These are phyloP conservation scores for Ascochyta lentis DNA, from an alignment of 2,329 filamentous ascomycete genomes.

Conservation along the genomic window DNA sequence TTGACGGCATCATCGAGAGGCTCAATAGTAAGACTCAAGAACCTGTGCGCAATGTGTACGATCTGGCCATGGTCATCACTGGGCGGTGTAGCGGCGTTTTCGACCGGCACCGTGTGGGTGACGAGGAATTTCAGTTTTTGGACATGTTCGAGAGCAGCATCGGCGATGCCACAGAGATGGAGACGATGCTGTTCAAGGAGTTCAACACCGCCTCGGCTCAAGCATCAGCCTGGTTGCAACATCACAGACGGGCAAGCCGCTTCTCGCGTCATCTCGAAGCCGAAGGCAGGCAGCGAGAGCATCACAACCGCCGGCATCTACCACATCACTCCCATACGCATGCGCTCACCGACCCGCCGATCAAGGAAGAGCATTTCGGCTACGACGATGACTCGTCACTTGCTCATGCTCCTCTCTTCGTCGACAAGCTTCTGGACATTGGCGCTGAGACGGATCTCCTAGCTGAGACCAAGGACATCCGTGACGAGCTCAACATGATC, in stretches of 20 bases:
- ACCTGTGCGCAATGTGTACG: slow-evolving; percentile 66
- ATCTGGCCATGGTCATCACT: slow-evolving; percentile 68
- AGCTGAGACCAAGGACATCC: slow-evolving; percentile 70
- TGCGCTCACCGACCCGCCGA: slow-evolving; percentile 30
- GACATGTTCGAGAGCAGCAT: slow-evolving; percentile 73
- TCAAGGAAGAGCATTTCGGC: slow-evolving; percentile 40
- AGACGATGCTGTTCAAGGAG: slow-evolving; percentile 65
- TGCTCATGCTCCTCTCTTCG: slow-evolving; percentile 52
- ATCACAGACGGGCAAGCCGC: slow-evolving; percentile 54
- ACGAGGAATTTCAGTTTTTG: slow-evolving; percentile 68
- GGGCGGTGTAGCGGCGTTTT: slow-evolving; percentile 67
- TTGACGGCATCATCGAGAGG: slow-evolving; percentile 69
- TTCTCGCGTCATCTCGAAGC: slow-evolving; percentile 47
- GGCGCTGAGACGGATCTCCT: slow-evolving; percentile 66
- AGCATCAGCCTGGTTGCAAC: slow-evolving; percentile 62
- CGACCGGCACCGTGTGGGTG: slow-evolving; percentile 63
- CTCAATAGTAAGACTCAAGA: slow-evolving; percentile 69
- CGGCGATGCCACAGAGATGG: slow-evolving; percentile 56
- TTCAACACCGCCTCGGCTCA: slow-evolving; percentile 66
- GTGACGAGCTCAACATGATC: slow-evolving; percentile 71
- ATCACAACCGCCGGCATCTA: slow-evolving; percentile 35
- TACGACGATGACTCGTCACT: slow-evolving; percentile 33
- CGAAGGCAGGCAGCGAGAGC: slow-evolving; percentile 41
- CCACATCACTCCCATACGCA: slow-evolving; percentile 40
- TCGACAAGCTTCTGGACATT: slow-evolving; percentile 66